These are phyloP conservation scores for Hypoxylon fragiforme DNA, from an alignment of 495 filamentous ascomycete species.

Conservation along the genomic window DNA sequence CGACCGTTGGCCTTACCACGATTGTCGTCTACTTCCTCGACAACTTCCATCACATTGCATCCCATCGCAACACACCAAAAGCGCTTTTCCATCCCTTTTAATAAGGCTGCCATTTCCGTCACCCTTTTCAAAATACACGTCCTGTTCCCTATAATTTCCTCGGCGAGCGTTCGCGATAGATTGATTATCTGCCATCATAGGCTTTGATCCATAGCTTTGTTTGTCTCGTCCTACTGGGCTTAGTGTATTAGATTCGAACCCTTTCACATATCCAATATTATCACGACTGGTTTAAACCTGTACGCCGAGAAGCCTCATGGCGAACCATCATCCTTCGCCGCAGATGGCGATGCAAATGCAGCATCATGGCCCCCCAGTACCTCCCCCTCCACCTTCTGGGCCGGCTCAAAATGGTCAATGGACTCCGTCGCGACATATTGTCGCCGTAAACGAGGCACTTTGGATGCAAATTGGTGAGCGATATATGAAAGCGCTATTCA, in stretches of 20 bases:
- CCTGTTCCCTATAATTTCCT: conserved; percentile 10
- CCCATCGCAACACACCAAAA: background rate
- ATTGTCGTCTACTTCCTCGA: background rate
- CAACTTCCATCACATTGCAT: background rate
- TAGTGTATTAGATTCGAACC: conserved; percentile 4
- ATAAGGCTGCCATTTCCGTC: background rate
- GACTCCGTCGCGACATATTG: conserved; percentile 50
- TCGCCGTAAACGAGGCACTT: conserved; percentile 74
- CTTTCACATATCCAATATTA: background rate
- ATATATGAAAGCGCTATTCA: background rate
- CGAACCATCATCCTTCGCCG: conserved; percentile 60
- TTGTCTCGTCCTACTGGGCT: background rate
- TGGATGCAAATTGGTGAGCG: conserved; percentile 90
- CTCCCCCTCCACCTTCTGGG: conserved; percentile 43
- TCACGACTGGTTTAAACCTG: conserved; percentile 5
- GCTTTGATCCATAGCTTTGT: conserved; percentile 2
- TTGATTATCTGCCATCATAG: conserved; percentile 10
- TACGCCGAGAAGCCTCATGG: conserved; percentile 42
- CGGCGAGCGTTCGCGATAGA: no score
- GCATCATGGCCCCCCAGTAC: conserved; percentile 54
- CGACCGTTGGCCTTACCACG: conserved; percentile 11
- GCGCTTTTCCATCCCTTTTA: background rate
- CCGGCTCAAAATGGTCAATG: conserved; percentile 38
- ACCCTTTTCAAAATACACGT: conserved; percentile 9
- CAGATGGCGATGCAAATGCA: conserved; percentile 62